phyloP scores from a whole-genome alignment of 2,329 filamentous ascomycete species.

The Cytospora paraplurivora region DNA sequence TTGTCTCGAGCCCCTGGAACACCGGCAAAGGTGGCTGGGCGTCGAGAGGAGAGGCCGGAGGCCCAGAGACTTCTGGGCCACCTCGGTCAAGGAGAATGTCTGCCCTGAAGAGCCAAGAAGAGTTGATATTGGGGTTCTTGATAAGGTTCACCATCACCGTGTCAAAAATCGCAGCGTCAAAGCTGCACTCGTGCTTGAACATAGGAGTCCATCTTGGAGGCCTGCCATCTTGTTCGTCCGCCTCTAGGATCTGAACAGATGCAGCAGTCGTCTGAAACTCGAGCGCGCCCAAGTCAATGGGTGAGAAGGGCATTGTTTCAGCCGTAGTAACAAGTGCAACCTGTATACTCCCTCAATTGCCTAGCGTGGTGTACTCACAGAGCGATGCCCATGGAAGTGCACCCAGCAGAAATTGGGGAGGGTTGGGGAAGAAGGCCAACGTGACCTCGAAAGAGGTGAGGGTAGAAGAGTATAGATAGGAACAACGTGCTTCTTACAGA shows the following conservation, averaged over 20 bases:
- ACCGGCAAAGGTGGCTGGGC: slow-evolving; percentile 43
- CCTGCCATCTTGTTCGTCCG: slow-evolving; percentile 39
- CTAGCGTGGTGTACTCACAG: not conserved
- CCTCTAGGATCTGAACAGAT: slow-evolving; percentile 25
- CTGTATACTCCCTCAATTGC: not conserved
- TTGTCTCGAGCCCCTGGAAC: slow-evolving; percentile 50
- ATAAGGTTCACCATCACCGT: slow-evolving; percentile 74
- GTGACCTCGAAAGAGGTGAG: too few relatives aligned
- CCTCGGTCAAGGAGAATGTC: slow-evolving; percentile 66
- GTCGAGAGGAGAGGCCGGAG: slow-evolving; percentile 30
- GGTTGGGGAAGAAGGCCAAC: too few relatives aligned
- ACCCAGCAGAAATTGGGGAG: too few relatives aligned
- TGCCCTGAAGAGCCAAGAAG: slow-evolving; percentile 74
- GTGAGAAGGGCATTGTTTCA: slow-evolving; percentile 25
- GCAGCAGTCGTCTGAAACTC: slow-evolving; percentile 22
- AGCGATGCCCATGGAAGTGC: not conserved
- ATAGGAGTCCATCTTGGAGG: slow-evolving; percentile 55
- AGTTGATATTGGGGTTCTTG: slow-evolving; percentile 78
- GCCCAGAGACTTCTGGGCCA: slow-evolving; percentile 35
- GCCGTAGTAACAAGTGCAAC: not conserved
- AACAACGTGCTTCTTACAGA: too few relatives aligned
- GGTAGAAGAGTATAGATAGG: too few relatives aligned
- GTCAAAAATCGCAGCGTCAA: slow-evolving; percentile 64
- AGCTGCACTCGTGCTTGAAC: slow-evolving; percentile 60
- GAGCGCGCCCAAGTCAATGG: slow-evolving; percentile 22